Evolutionary conservation across 768 basidiomycete genomes (phyloP).

Genomic region (Suillus plorans): DNA sequence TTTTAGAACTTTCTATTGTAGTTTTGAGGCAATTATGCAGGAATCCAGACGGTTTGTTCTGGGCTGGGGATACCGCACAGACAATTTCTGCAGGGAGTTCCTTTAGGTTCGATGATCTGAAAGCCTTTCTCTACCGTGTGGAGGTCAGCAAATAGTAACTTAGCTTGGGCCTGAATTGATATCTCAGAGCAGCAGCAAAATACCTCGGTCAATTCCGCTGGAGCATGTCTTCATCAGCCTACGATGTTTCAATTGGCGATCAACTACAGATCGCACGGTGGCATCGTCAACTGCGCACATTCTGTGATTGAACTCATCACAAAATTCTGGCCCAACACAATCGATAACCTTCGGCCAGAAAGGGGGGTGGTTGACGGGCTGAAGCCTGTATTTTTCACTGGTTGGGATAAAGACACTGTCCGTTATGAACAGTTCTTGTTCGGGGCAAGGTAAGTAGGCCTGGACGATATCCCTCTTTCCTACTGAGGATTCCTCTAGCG

Average conservation of each 20-base stretch:
- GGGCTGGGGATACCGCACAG: slow-evolving; percentile 82
- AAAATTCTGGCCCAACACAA: slow-evolving; percentile 60
- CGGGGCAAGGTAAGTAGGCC: slow-evolving; percentile 39
- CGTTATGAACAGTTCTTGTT: slow-evolving; percentile 60
- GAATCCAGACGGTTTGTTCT: slow-evolving; percentile 68
- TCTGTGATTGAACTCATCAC: slow-evolving; percentile 62
- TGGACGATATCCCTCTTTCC: neutral
- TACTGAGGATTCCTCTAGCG: slow-evolving; percentile 32
- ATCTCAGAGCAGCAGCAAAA: slow-evolving; percentile 20
- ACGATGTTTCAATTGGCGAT: slow-evolving; percentile 54
- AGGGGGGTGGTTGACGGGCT: slow-evolving; percentile 51
- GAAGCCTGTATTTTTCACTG: slow-evolving; percentile 58
- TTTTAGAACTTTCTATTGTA: slow-evolving; percentile 20
- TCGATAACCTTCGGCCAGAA: slow-evolving; percentile 59
- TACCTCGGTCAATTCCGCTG: slow-evolving; percentile 9
- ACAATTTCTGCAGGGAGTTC: slow-evolving; percentile 73
- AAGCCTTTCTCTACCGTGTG: slow-evolving; percentile 60
- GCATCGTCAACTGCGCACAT: slow-evolving; percentile 73
- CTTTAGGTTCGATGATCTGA: slow-evolving; percentile 71
- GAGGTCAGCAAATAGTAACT: slow-evolving; percentile 43
- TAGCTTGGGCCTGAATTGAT: neutral
- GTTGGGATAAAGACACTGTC: slow-evolving; percentile 43
- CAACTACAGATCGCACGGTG: slow-evolving; percentile 73
- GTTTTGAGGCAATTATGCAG: slow-evolving; percentile 62
- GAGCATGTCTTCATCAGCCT: slow-evolving; percentile 24